Base-by-base conservation (phyloP, 2,329 filamentous ascomycete species). In the Apiospora malaysiana region DNA sequence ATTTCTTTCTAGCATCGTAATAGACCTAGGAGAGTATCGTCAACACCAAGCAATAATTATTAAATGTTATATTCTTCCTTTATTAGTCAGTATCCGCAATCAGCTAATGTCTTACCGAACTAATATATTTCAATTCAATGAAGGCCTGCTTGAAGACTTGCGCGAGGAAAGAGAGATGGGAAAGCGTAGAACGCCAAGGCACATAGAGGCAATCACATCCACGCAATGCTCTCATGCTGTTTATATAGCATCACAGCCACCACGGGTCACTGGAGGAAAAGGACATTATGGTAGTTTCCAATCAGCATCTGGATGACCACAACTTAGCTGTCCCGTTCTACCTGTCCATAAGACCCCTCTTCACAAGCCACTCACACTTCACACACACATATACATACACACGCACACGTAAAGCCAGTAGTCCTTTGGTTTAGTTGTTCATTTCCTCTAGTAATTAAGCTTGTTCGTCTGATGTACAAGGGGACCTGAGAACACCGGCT, bases 401-500 rank as follows among this genome's bases (percentile, higher is more conserved):
- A 63, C 56, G n/a, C 32, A 21, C 51, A 27, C 27, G 51, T 32
- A 59, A 59, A 59, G 51, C 23, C 25, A 59, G 18, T 16, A 27
- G 32, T 32, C 56, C n/a, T 63, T 63, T 63, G 21, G 56, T 63
- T 63, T 32, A 32, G 32, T 32, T 32, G 32, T 32, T 32, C 32
- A 32, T 32, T 32, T 32, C 12, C 14, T 45, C 42, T 63, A 63
- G 32, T 63, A 40, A 63, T 63, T 63, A 63, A 63, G 32, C 8
- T n/a, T 63, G 56, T 6, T 40, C 18, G 51, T 32, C 3, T 63
- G 56, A 63, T 63, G 56, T 63, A 63, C 56, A 63, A 40, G 56
- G 37, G 27, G 51, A 59, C 16, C 56, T 32, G 10, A 32, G 40
- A 18, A 18, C 56, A 2, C 56, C 56, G 27, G 32, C 27, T 32